Base-by-base conservation (phyloP, 2,329 filamentous ascomycete species). In the Fusarium illudens region DNA sequence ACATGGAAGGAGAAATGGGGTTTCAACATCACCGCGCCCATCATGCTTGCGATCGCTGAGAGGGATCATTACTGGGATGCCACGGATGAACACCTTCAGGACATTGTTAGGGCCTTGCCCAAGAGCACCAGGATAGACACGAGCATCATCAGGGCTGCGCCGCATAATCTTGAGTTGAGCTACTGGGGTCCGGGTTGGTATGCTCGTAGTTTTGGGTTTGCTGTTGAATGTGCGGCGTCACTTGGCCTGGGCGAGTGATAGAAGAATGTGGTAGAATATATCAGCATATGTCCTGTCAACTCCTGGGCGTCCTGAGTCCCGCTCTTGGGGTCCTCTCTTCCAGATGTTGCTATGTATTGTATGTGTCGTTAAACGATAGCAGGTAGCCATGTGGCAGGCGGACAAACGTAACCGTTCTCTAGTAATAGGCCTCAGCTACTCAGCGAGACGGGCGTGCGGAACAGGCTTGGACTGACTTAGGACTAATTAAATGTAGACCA, bases 101-200 rank as follows among this genome's bases (percentile, higher is more conserved):
- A 68, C 33, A 60, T 68, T 44, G 60, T 22, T 8, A 17, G 33
- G 0, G 49, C 58, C 1, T 58, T 72, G 19, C 58, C 50, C 6
- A 68, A 54, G 9, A 72, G 64, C 8, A 27, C 42, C 5, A 55
- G 70, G 20, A 37, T 72, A 6, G 69, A 72, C 30, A 52, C 51
- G n/a, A 72, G 70, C 30, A 27, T 72, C 5, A 29, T 70, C 15
- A 58, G 22, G 10, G 53, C 46, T 6, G 70, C 70, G 2, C 70
- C 70, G 5, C 70, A 72, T 48, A 66, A 67, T n/a, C 55, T 70
- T 8, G 70, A 72, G 36, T 17, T 72, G 15, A 72, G 70, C 11
- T 63, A 72, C 22, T 72, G 69, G 69, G 42, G 57, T 4, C 27
- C 55, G 0, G 69, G 69, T 2, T 72, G 67, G 67, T 72, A 72